Base-by-base conservation (phyloP, 371 early-diverging fungal genomes). In the Basidiobolus meristosporus region DNA sequence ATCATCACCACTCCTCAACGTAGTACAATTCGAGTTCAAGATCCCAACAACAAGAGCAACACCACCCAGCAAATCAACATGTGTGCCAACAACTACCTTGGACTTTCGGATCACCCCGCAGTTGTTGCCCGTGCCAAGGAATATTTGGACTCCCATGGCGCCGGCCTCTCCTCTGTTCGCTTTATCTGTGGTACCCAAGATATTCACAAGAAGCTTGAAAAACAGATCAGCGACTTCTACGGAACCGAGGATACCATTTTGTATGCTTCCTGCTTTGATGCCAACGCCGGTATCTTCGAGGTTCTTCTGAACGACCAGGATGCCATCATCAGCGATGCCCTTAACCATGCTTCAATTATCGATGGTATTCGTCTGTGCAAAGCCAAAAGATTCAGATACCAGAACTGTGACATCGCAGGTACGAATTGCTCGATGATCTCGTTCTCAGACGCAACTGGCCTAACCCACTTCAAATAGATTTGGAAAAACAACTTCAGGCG, bases 101-200 rank as follows among this genome's bases (percentile, higher is more conserved):
- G 74, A 11, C 62, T 73, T 19, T 59, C 67, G 0, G 57, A 65
- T 42, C 57, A 72, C 40, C 65, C 67, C 6, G 47, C 50, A 18
- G 68, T 70, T 19, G 50, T 66, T 37, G 44, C 52, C 11, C 56
- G 57, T 6, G 61, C 67, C 0, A 47, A 53, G 20, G 43, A 57
- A 38, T 70, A 47, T 39, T 50, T 69, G 22, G 54, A 56, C 42
- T 48, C 54, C 22, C 67, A 62, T 48, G 69, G 73, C 31, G 68
- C 68, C 38, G 73, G 73, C 2, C 47, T 72, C 37, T 61, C 63
- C 46, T 68, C 71, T 20, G 73, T 73, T 22, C 53, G 73, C 5
- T 72, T 73, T 38, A 73, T 73, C 48, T 73, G 73, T 42, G 73
- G 73, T 43, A 73, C 73, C 20, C 72, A 72, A 53, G 37, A 56